phyloP scores from a whole-genome alignment of 2,329 filamentous ascomycete species.

The Alternaria sp. region DNA sequence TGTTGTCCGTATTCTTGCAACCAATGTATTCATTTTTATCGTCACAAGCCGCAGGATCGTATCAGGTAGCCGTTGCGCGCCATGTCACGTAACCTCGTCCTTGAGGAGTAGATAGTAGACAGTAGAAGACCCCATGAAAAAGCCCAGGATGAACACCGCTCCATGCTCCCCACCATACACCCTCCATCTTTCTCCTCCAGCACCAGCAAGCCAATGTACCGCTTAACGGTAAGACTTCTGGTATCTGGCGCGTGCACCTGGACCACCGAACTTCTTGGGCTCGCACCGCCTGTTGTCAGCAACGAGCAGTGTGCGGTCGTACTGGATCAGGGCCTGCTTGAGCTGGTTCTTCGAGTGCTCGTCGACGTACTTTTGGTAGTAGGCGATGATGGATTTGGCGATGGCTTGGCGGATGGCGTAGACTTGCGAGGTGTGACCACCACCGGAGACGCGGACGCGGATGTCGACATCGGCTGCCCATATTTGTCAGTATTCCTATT shows the following conservation, averaged over 20 bases:
- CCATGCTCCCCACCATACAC: constrained; percentile 41
- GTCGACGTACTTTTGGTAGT: constrained; percentile 99
- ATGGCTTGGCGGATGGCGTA: constrained; percentile 99
- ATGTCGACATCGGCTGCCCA: constrained; percentile 82
- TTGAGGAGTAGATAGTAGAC: constrained; percentile 30
- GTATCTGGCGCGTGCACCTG: constrained; percentile 93
- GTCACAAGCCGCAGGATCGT: constrained; percentile 48
- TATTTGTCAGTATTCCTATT: constrained; percentile 22
- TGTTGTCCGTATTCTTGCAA: constrained; percentile 42
- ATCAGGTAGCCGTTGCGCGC: constrained; percentile 41
- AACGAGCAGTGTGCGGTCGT: constrained; percentile 96
- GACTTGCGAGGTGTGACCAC: constrained; percentile 97
- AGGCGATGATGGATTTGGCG: constrained; percentile 93
- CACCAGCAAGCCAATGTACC: constrained; percentile 21
- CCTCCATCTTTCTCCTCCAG: constrained; percentile 18
- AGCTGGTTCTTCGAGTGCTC: constrained; percentile 99
- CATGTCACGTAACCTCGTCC: constrained; percentile 39
- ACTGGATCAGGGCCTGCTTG: constrained; percentile 95
- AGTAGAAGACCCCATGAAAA: constrained; percentile 46
- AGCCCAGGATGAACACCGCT: constrained; percentile 52
- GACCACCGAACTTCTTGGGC: constrained; percentile 98
- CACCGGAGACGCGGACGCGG: constrained; percentile 92
- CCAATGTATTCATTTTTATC: constrained; percentile 54
- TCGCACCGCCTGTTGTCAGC: constrained; percentile 99
- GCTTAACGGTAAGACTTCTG: constrained; percentile 99